phyloP scores from a whole-genome alignment of 257 asterid genomes.

The Knoxia roxburghii region DNA sequence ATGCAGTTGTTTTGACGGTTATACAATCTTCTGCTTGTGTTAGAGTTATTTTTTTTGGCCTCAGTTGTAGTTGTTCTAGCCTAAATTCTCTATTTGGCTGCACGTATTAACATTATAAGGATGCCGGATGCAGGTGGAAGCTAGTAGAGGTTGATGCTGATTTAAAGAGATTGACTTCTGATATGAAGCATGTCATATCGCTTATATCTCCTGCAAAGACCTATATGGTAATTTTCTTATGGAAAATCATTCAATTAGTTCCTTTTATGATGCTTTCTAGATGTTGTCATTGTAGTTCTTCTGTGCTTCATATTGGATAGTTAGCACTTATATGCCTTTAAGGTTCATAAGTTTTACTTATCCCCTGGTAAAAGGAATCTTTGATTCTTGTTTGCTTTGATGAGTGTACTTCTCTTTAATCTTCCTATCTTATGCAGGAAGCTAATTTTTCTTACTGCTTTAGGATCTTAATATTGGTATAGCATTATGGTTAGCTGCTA shows the following conservation, averaged over 20 bases:
- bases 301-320: neutral
- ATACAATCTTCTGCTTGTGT: neutral
- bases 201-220: constrained; percentile 89
- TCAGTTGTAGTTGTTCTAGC: neutral
- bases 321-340: neutral
- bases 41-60: neutral
- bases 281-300: neutral
- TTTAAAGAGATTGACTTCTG: constrained; percentile 54
- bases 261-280: neutral
- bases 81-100: neutral
- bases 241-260: constrained; percentile 3
- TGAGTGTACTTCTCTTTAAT: neutral
- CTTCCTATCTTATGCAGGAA: neutral
- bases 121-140: constrained; percentile 72
- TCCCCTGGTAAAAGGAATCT: neutral
- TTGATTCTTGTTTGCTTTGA: constrained; percentile 4
- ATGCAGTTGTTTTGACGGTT: neutral
- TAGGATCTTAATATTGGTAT: constrained; percentile 95
- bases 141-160: constrained; percentile 91
- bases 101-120: constrained; percentile 1
- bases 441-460: constrained; percentile 10
- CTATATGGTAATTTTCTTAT: constrained; percentile 63
- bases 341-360: neutral
- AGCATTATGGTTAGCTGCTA: constrained; percentile 93
- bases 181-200: constrained; percentile 74